Evolutionary conservation across 2,329 filamentous ascomycete species (phyloP).

Genomic region (Aspergillus novoparasiticus): DNA sequence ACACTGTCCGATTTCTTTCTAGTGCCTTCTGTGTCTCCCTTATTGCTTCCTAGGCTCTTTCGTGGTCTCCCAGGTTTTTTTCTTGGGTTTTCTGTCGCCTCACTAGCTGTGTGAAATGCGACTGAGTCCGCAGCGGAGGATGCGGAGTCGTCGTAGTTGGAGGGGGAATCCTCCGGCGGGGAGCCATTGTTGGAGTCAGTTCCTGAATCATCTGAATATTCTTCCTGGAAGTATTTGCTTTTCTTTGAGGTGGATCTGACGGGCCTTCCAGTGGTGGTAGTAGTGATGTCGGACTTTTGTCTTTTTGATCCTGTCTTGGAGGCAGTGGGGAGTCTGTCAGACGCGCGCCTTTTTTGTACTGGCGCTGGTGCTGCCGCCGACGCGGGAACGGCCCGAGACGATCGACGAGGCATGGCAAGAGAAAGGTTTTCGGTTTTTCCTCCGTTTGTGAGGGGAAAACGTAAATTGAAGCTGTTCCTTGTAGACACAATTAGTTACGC

Average conservation of each 20-base stretch:
- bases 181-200: conserved; percentile 33
- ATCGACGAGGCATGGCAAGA: conserved; percentile 38
- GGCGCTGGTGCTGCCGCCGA: conserved; percentile 32
- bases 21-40: not conserved
- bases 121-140: conserved; percentile 11
- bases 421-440: not conserved
- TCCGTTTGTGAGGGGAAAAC: not conserved
- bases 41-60: conserved; percentile 48
- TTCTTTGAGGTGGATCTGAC: conserved; percentile 47
- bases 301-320: conserved; percentile 33
- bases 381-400: conserved; percentile 40
- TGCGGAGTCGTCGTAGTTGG: conserved; percentile 20
- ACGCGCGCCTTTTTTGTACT: conserved; percentile 39
- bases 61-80: not conserved
- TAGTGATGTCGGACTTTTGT: conserved; percentile 29
- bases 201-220: conserved; percentile 36
- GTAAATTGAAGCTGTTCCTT: not conserved
- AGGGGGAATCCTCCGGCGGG: conserved; percentile 16
- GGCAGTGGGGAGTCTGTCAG: conserved; percentile 32
- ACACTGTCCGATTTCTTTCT: not conserved
- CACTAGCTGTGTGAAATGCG: not conserved
- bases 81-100: not conserved
- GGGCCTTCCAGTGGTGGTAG: conserved; percentile 17
- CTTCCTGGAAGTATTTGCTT: conserved; percentile 55
- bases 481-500: conserved; percentile 14